Conservation (phyloP, 495 filamentous ascomycete species). For the Niebla homalea region DNA sequence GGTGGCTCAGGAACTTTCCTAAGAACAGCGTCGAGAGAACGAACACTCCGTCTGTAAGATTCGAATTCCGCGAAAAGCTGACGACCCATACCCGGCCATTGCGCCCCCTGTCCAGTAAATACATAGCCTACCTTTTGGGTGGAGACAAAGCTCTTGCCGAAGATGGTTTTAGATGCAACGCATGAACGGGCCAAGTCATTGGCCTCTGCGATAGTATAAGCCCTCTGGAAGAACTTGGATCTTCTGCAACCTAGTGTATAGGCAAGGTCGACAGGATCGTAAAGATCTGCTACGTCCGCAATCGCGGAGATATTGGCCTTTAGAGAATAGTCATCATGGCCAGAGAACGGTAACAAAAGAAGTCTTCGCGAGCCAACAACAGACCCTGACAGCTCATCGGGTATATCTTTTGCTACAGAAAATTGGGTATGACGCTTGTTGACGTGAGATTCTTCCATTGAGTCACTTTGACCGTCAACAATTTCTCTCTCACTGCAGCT, state of each 20-base stretch:
- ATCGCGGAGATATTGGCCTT: not conserved
- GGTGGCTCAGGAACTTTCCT: not conserved
- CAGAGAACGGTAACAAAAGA: not conserved
- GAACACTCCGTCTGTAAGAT: not conserved
- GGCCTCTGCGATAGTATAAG: constrained; percentile 4
- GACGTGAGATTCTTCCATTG: too few species aligned
- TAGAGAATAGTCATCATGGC: not conserved
- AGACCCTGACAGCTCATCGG: too few species aligned
- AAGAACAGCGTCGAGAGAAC: not conserved
- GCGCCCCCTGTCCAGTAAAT: constrained; percentile 31
- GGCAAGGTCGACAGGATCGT: constrained; percentile 12
- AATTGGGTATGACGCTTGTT: too few species aligned
- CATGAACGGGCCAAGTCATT: not conserved
- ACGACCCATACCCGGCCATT: constrained; percentile 46
- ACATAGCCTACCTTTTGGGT: not conserved
- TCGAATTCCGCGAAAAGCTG: not conserved
- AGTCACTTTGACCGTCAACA: too few species aligned
- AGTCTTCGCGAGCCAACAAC: not conserved
- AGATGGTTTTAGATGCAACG: constrained; percentile 7
- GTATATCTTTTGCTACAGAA: too few species aligned
- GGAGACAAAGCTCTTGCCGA: not conserved
- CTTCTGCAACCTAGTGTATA: constrained; percentile 21
- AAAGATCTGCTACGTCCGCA: not conserved
- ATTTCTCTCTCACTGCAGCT: too few species aligned
- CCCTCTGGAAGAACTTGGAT: constrained; percentile 17